These are phyloP conservation scores for Fragilaria radians DNA, from an alignment of 108 stramenopile species.

Conservation along the genomic window DNA sequence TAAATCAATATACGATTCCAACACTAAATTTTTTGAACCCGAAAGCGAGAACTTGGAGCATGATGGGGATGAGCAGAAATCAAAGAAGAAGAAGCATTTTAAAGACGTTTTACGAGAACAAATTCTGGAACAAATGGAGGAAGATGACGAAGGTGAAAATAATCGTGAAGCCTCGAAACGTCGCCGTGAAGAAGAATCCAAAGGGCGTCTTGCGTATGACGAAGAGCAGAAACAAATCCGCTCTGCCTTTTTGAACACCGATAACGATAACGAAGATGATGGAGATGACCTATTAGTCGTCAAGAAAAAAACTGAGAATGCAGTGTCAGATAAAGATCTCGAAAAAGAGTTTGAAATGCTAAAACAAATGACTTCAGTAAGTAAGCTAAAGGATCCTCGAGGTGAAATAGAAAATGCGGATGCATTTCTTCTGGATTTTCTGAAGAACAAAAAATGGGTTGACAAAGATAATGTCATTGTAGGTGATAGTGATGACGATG, in stretches of 20 bases:
- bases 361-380: conserved; percentile 11
- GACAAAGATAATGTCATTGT: conserved; percentile 25
- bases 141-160: conserved; percentile 17
- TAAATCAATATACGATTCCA: conserved; percentile 63
- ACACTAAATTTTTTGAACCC: conserved; percentile 47
- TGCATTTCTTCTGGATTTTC: conserved; percentile 71
- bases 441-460: conserved; percentile 78
- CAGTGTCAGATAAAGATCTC: conserved; percentile 37
- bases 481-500: conserved; percentile 11
- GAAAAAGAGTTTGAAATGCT: conserved; percentile 56
- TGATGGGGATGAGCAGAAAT: conserved; percentile 19
- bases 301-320: conserved; percentile 30
- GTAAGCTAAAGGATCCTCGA: conserved; percentile 57
- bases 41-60: conserved; percentile 23
- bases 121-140: conserved; percentile 84
- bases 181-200: conserved; percentile 13
- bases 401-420: conserved; percentile 91
- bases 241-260: conserved; percentile 56
- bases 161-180: conserved; percentile 11
- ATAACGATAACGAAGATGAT: conserved; percentile 25
- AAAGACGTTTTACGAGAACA: conserved; percentile 96
- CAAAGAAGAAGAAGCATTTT: conserved; percentile 50
- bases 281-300: conserved; percentile 45
- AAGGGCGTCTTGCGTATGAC: conserved; percentile 78
- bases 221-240: conserved; percentile 85